A percentile compares a stretch with the other conserved stretches of the same genome.
Evolutionary conservation across 1,139 yeast genomes (phyloP).

Genomic region (Geotrichum phurueaensis): DNA sequence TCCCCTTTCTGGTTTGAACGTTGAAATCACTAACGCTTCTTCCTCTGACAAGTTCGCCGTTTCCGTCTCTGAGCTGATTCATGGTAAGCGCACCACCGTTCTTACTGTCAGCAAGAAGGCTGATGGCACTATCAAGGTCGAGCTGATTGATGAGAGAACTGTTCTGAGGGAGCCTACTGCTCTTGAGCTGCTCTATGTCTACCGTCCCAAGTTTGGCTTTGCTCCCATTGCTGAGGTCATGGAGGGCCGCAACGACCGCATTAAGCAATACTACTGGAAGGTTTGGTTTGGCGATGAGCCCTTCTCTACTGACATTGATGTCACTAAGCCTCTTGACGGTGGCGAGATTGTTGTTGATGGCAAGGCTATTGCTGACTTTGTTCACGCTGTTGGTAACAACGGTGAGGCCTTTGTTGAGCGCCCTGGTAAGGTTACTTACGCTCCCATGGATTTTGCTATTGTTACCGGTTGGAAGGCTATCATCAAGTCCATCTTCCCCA

Average conservation of each 20-base stretch:
- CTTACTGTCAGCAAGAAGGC: slow-evolving; percentile 52
- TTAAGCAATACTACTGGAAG: slow-evolving; percentile 95
- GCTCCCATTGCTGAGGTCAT: slow-evolving; percentile 90
- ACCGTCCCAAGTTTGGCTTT: slow-evolving; percentile 80
- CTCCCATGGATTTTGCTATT: slow-evolving; percentile 99
- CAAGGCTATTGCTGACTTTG: slow-evolving; percentile 80
- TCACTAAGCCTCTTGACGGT: slow-evolving; percentile 61
- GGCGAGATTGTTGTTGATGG: slow-evolving; percentile 65
- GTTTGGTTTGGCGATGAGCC: slow-evolving; percentile 79
- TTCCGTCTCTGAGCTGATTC: slow-evolving; percentile 61
- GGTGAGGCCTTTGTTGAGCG: slow-evolving; percentile 93
- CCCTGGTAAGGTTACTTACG: slow-evolving; percentile 75
- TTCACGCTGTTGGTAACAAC: slow-evolving; percentile 94
- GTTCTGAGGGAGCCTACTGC: slow-evolving; percentile 68
- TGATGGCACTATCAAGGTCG: slow-evolving; percentile 52
- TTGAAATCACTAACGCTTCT: slow-evolving; percentile 52
- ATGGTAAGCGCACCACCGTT: slow-evolving; percentile 66
- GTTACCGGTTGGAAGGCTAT: slow-evolving; percentile 98
- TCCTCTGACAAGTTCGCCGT: slow-evolving; percentile 53
- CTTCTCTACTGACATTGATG: slow-evolving; percentile 51
- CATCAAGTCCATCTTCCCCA: slow-evolving; percentile 95
- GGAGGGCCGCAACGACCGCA: slow-evolving; percentile 86
- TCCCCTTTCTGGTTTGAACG: slow-evolving; percentile 61
- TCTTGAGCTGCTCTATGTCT: slow-evolving; percentile 70
- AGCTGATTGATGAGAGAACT: slow-evolving; percentile 84